A percentile compares a stretch with the other conserved stretches of the same genome.
Evolutionary conservation across 225 moss, liverwort and hornwort species (phyloP).

Genomic region (Pseudisothecium myosuroides): DNA sequence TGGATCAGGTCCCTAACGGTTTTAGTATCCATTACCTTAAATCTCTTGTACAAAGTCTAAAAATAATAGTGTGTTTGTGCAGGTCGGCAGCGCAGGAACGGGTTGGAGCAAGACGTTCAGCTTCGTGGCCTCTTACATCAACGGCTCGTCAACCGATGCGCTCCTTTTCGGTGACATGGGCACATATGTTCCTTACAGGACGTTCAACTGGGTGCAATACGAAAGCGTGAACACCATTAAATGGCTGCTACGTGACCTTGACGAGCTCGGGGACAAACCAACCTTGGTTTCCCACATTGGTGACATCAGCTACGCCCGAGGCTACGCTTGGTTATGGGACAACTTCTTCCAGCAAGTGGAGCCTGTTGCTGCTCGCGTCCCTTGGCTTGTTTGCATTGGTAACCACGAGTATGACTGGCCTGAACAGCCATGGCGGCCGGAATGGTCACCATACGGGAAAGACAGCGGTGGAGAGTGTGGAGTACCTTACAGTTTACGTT

Average conservation of each 20-base stretch:
- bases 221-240: conserved; percentile 63
- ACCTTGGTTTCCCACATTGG: conserved; percentile 71
- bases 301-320: conserved; percentile 85
- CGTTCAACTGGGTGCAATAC: conserved; percentile 59
- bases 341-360: conserved; percentile 80
- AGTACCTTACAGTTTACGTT: conserved; percentile 86
- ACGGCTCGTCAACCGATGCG: conserved; percentile 42
- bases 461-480: conserved; percentile 97
- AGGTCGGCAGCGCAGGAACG: conserved; percentile 63
- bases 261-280: conserved; percentile 26
- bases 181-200: conserved; percentile 62
- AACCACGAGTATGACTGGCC: conserved; percentile 97
- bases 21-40: background rate
- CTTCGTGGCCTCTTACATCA: conserved; percentile 32
- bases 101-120: conserved; percentile 75
- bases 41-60: background rate
- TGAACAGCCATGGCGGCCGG: conserved; percentile 68
- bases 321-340: conserved; percentile 86
- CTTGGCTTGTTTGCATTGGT: conserved; percentile 85
- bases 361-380: conserved; percentile 53
- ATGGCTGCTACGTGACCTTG: conserved; percentile 54
- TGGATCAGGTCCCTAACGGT: background rate
- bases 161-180: conserved; percentile 96
- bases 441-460: conserved; percentile 57
- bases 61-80: background rate